phyloP scores from a whole-genome alignment of 805 yeast genomes.

The Candida pseudofarinosa region DNA sequence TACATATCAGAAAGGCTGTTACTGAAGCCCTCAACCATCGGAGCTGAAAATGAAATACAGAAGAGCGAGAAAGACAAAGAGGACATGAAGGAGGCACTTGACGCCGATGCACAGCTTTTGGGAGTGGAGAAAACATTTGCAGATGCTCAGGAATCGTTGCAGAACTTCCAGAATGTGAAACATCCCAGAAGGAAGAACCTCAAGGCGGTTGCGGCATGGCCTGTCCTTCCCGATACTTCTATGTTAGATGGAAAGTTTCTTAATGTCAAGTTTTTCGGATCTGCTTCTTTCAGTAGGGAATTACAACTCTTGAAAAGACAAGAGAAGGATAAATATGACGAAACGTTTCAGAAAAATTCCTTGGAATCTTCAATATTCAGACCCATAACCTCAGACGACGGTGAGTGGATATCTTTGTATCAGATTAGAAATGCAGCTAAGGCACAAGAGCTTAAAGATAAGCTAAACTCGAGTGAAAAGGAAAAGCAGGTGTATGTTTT shows the following conservation, averaged over 20 bases:
- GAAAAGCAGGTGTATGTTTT: constrained; percentile 39
- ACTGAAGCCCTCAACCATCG: constrained; percentile 14
- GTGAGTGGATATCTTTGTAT: constrained; percentile 67
- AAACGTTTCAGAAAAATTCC: constrained; percentile 29
- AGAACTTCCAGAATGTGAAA: constrained; percentile 42
- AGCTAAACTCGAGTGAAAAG: constrained; percentile 37
- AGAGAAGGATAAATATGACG: constrained; percentile 25
- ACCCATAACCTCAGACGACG: constrained; percentile 68
- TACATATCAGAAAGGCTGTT: constrained; percentile 67
- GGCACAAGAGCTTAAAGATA: constrained; percentile 19
- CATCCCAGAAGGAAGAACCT: constrained; percentile 79
- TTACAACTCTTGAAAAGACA: constrained; percentile 24
- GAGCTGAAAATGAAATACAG: constrained; percentile 20
- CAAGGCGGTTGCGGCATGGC: constrained; percentile 75
- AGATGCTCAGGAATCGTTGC: constrained; percentile 45
- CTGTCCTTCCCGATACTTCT: constrained; percentile 85
- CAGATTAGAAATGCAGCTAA: constrained; percentile 18
- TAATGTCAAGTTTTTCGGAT: constrained; percentile 58
- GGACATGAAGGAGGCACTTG: constrained; percentile 31
- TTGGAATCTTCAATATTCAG: constrained; percentile 63
- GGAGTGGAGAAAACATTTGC: constrained; percentile 80
- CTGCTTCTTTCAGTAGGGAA: constrained; percentile 47
- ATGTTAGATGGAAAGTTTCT: constrained; percentile 76
- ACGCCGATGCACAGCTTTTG: constrained; percentile 60
- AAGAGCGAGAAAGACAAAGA: constrained; percentile 19